phyloP scores from a whole-genome alignment of 768 basidiomycete genomes.

The Coprinellus micaceus region DNA sequence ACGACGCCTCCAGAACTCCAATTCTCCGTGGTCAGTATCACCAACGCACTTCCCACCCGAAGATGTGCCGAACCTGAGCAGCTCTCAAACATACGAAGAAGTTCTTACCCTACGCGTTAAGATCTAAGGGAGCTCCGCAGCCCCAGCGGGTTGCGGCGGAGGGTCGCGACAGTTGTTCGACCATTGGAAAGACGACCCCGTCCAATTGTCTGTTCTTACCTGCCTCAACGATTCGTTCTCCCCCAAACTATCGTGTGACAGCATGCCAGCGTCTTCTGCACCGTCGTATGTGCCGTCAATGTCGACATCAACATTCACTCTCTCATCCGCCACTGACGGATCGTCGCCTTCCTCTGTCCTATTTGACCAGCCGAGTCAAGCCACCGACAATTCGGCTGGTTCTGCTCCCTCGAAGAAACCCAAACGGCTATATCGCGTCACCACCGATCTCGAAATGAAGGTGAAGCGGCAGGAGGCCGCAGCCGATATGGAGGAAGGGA shows the following conservation, averaged over 20 bases:
- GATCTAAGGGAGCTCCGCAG: slow-evolving; percentile 16
- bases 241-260: slow-evolving; percentile 62
- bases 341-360: slow-evolving; percentile 70
- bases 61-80: slow-evolving; percentile 63
- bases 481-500: slow-evolving; percentile 49
- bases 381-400: slow-evolving; percentile 52
- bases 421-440: slow-evolving; percentile 79
- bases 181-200: slow-evolving; percentile 86
- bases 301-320: slow-evolving; percentile 66
- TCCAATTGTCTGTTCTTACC: slow-evolving; percentile 69
- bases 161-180: slow-evolving; percentile 73
- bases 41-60: slow-evolving; percentile 40
- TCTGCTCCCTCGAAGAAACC: slow-evolving; percentile 72
- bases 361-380: slow-evolving; percentile 35
- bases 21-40: slow-evolving; percentile 32
- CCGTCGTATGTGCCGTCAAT: slow-evolving; percentile 72
- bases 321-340: slow-evolving; percentile 73
- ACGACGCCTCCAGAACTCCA: slow-evolving; percentile 59
- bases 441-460: slow-evolving; percentile 75
- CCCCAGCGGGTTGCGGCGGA: slow-evolving; percentile 28
- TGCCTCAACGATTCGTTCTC: slow-evolving; percentile 33
- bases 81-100: slow-evolving; percentile 56
- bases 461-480: slow-evolving; percentile 53
- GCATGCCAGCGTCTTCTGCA: slow-evolving; percentile 69
- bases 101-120: slow-evolving; percentile 35